A percentile compares a stretch with the other conserved stretches of the same genome.
Evolutionary conservation across 2,329 filamentous ascomycete genomes (phyloP).

Genomic region (Ophiostoma pallidulum): DNA sequence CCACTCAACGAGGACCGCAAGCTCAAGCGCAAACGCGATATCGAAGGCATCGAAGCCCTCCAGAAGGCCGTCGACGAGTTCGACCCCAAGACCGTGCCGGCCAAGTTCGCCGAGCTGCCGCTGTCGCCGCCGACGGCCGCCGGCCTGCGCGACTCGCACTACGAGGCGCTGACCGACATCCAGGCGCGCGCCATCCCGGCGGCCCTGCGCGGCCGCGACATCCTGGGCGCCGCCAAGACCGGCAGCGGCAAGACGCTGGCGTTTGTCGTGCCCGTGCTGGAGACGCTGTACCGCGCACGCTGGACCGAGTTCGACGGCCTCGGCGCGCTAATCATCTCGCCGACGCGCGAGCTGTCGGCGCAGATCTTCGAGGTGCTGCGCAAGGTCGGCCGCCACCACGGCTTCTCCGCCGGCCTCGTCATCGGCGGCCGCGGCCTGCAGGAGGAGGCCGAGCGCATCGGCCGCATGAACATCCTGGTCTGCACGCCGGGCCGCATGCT

Average conservation of each 20-base stretch:
- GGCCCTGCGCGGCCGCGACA: constrained; percentile 75
- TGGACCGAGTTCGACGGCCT: constrained; percentile 89
- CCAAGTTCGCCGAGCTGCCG: constrained; percentile 74
- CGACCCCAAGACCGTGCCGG: constrained; percentile 48
- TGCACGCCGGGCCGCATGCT: constrained; percentile 92
- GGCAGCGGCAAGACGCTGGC: constrained; percentile 93
- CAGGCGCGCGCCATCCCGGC: constrained; percentile 83
- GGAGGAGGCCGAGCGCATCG: constrained; percentile 75
- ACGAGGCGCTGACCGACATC: constrained; percentile 82
- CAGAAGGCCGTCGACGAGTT: constrained; percentile 19
- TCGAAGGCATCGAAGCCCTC: constrained; percentile 21
- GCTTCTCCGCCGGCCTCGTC: constrained; percentile 84
- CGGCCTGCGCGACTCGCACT: constrained; percentile 79
- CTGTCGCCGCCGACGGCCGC: constrained; percentile 70
- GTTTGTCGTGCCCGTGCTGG: constrained; percentile 83
- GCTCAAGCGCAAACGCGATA: constrained; percentile 21
- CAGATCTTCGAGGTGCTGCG: constrained; percentile 93
- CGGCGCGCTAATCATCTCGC: constrained; percentile 85
- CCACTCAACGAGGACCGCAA: constrained; percentile 16
- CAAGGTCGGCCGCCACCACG: constrained; percentile 80
- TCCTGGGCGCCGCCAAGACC: constrained; percentile 91
- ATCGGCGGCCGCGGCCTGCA: constrained; percentile 88
- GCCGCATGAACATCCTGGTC: constrained; percentile 93
- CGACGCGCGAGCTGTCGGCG: constrained; percentile 87
- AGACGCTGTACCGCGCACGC: constrained; percentile 80